Percentiles rank a stretch among this genome's conserved stretches.
These are phyloP conservation scores for Tetracladium setigerum DNA, from an alignment of 495 filamentous ascomycete species.

Conservation along the genomic window DNA sequence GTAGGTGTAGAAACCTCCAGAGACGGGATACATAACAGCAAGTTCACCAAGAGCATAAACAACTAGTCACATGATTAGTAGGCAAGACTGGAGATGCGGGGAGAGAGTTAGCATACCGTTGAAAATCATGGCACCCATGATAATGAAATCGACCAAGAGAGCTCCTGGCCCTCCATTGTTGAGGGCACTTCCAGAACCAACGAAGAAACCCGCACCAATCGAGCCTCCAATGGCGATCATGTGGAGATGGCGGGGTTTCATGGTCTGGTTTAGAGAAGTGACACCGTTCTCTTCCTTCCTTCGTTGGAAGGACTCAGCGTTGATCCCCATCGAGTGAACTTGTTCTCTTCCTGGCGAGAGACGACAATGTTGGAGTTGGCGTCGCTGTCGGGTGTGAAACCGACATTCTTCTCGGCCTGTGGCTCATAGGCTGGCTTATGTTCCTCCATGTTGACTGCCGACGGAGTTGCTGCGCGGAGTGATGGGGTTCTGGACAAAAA, in stretches of 20 bases:
- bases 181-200: slow-evolving; percentile 40
- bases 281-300: neutral
- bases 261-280: slow-evolving; percentile 12
- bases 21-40: slow-evolving; percentile 31
- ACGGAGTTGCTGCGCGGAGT: too few species aligned
- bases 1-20: slow-evolving; percentile 59
- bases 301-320: slow-evolving; percentile 37
- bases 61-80: neutral
- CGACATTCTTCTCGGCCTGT: slow-evolving; percentile 1
- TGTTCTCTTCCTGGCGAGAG: too few species aligned
- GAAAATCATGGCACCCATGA: slow-evolving; percentile 21
- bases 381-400: neutral
- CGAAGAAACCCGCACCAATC: slow-evolving; percentile 48
- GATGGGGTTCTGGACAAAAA: too few species aligned
- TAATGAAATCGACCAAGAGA: slow-evolving; percentile 16
- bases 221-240: slow-evolving; percentile 68
- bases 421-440: slow-evolving; percentile 5
- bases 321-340: slow-evolving; percentile 43
- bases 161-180: slow-evolving; percentile 23
- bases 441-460: too few species aligned
- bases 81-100: too few species aligned
- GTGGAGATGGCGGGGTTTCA: slow-evolving; percentile 55
- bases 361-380: neutral
- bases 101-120: slow-evolving; percentile 3
- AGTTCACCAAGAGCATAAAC: slow-evolving; percentile 20